A percentile compares a stretch with the other conserved stretches of the same genome.
phyloP scores from a whole-genome alignment of 2,329 filamentous ascomycete species.

The Xylaria sp. region DNA sequence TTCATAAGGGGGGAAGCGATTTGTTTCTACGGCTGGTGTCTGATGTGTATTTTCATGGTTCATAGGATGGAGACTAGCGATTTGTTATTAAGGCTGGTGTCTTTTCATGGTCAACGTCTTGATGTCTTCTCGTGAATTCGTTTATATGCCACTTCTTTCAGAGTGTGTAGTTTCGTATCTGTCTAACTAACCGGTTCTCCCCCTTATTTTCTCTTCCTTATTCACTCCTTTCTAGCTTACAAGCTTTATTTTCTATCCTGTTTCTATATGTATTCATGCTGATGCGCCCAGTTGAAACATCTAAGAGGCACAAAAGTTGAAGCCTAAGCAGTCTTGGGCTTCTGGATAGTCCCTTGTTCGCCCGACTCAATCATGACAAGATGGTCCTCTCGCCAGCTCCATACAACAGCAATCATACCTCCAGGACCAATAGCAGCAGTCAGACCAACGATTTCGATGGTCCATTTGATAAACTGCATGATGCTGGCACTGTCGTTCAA shows the following conservation, averaged over 20 bases:
- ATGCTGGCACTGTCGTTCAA: constrained; percentile 7
- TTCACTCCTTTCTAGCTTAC: neutral
- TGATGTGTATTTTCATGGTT: neutral
- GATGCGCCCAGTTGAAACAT: neutral
- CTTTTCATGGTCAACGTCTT: no score
- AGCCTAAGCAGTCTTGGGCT: constrained; percentile 17
- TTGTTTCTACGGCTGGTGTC: neutral
- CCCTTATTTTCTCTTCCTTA: neutral
- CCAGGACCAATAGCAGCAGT: constrained; percentile 26
- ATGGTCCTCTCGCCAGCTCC: constrained; percentile 28
- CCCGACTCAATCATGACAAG: constrained; percentile 26
- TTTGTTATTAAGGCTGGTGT: constrained; percentile 7
- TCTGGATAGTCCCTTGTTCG: constrained; percentile 17
- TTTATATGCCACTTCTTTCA: neutral
- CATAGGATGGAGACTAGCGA: neutral
- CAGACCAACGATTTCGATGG: constrained; percentile 18
- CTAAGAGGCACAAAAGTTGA: no score
- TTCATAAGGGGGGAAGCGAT: constrained; percentile 21
- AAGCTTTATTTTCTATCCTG: neutral
- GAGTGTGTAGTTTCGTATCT: neutral
- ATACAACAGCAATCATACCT: constrained; percentile 23
- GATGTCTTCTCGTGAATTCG: neutral
- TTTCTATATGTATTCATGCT: neutral
- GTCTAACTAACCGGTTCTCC: neutral
- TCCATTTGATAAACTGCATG: constrained; percentile 16